phyloP scores from a whole-genome alignment of 208 protist genomes.

The Herpetomonas tarakana region DNA sequence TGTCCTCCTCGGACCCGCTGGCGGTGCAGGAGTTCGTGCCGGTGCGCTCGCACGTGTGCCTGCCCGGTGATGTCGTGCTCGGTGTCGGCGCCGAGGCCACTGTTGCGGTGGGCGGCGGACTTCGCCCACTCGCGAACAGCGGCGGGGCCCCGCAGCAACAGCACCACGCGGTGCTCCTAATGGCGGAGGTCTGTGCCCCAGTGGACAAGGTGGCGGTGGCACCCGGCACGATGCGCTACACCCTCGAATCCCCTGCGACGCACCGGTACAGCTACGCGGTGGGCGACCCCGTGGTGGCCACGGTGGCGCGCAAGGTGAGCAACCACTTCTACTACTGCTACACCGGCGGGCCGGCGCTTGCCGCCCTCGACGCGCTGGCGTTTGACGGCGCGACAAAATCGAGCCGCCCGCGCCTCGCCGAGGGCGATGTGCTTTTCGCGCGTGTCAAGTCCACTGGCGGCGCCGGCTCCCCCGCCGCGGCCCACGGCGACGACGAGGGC shows the following conservation, averaged over 20 bases:
- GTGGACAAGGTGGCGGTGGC: slow-evolving; percentile 21
- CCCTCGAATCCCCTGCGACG: slow-evolving; percentile 40
- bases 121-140: slow-evolving; percentile 29
- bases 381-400: slow-evolving; percentile 87
- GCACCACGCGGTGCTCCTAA: slow-evolving; percentile 22
- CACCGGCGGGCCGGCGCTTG: slow-evolving; percentile 39
- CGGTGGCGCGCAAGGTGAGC: slow-evolving; percentile 46
- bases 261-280: slow-evolving; percentile 50
- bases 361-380: slow-evolving; percentile 61
- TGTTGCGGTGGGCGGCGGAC: slow-evolving; percentile 61
- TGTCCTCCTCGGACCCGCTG: no score
- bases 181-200: slow-evolving; percentile 60
- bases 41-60: slow-evolving; percentile 59
- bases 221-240: slow-evolving; percentile 32
- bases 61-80: slow-evolving; percentile 81
- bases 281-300: slow-evolving; percentile 73
- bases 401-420: slow-evolving; percentile 59
- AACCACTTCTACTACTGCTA: slow-evolving; percentile 66
- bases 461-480: slow-evolving; percentile 12
- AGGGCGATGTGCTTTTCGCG: slow-evolving; percentile 78
- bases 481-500: slow-evolving; percentile 2
- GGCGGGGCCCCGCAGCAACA: neutral
- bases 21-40: slow-evolving; percentile 50
- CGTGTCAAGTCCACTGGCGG: slow-evolving; percentile 45
- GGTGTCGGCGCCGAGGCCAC: slow-evolving; percentile 30